A percentile compares a stretch with the other conserved stretches of the same genome.
These are phyloP conservation scores for Pseudocercospora eumusae DNA, from an alignment of 2,329 filamentous ascomycete genomes.

Conservation along the genomic window DNA sequence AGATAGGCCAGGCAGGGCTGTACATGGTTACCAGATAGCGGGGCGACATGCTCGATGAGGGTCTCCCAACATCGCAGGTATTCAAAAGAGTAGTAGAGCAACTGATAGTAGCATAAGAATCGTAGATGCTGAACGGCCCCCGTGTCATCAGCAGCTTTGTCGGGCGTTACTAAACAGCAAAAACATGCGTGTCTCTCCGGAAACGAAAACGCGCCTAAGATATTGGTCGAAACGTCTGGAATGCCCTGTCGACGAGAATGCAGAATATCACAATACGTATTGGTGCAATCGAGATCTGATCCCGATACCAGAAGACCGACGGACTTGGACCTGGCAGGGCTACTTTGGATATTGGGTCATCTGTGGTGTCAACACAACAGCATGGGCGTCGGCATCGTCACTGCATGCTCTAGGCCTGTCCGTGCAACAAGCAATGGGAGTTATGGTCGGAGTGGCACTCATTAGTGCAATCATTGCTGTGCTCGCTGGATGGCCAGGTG, in stretches of 20 bases:
- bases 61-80: background rate
- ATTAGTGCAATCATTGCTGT: constrained; percentile 40
- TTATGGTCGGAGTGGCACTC: constrained; percentile 40
- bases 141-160: background rate
- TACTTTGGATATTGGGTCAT: constrained; percentile 27
- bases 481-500: constrained; percentile 41
- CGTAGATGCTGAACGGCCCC: background rate
- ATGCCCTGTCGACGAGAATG: constrained; percentile 20
- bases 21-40: background rate
- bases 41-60: background rate
- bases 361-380: constrained; percentile 24
- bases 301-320: constrained; percentile 16
- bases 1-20: background rate
- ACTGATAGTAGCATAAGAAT: background rate
- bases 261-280: constrained; percentile 24
- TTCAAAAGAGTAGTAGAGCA: background rate
- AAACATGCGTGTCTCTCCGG: constrained; percentile 8
- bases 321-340: constrained; percentile 27
- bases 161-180: background rate
- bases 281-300: constrained; percentile 26
- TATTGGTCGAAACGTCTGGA: constrained; percentile 21
- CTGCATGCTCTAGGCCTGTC: constrained; percentile 21
- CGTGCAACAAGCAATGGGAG: constrained; percentile 34
- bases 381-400: constrained; percentile 21
- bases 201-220: background rate